Evolutionary conservation across 2,329 filamentous ascomycete species (phyloP).

Genomic region (Aquanectria penicillioides): DNA sequence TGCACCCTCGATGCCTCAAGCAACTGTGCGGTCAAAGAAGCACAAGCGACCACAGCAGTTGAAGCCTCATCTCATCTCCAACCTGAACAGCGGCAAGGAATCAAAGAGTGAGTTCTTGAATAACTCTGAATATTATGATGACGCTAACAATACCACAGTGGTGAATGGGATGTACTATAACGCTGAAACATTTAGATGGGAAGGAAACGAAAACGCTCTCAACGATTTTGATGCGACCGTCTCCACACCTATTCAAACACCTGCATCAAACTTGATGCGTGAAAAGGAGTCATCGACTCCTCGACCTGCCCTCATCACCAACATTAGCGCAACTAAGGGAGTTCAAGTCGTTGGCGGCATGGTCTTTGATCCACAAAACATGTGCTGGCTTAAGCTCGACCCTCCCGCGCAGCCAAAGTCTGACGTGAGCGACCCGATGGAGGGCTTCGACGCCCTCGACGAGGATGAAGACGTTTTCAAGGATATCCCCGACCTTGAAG

Average conservation of each 20-base stretch:
- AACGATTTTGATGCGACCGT: conserved; percentile 77
- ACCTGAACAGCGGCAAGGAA: conserved; percentile 78
- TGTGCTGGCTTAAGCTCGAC: conserved; percentile 94
- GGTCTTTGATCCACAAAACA: conserved; percentile 96
- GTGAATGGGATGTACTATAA: conserved; percentile 98
- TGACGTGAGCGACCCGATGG: conserved; percentile 66
- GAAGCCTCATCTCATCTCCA: conserved; percentile 91
- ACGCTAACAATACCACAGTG: conserved; percentile 60
- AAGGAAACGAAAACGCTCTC: conserved; percentile 92
- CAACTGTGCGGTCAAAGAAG: conserved; percentile 64
- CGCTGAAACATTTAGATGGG: conserved; percentile 86
- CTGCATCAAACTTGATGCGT: conserved; percentile 54
- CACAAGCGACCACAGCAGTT: conserved; percentile 68
- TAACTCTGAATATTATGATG: neutral
- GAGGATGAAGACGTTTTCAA: conserved; percentile 95
- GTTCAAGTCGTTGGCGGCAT: conserved; percentile 97
- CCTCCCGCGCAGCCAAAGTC: conserved; percentile 57
- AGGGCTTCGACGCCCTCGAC: conserved; percentile 76
- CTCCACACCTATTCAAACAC: conserved; percentile 61
- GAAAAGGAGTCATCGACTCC: conserved; percentile 70
- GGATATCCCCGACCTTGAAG: conserved; percentile 91
- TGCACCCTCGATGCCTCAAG: conserved; percentile 53
- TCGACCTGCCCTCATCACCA: conserved; percentile 86
- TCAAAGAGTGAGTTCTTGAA: conserved; percentile 74
- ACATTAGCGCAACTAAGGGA: conserved; percentile 84